A percentile compares a stretch with the other conserved stretches of the same genome.
phyloP scores from a whole-genome alignment of 2,329 filamentous ascomycete species.

The Colletotrichum theobromicola region DNA sequence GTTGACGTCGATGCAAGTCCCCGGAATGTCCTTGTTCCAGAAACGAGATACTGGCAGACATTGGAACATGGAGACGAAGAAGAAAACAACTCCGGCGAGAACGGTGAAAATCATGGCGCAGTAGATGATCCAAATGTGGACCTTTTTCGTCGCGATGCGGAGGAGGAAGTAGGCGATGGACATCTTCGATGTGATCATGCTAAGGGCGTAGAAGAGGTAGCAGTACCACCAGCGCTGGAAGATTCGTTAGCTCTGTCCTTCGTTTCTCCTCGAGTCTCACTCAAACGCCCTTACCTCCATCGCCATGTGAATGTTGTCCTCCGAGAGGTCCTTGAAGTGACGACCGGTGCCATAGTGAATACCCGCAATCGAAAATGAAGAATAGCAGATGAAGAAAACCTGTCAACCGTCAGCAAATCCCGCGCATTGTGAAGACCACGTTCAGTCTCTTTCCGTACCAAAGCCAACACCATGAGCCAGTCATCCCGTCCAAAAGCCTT shows the following conservation, averaged over 20 bases:
- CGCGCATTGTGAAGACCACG: rapidly evolving
- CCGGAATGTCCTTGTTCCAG: conserved; percentile 39
- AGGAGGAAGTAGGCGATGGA: conserved; percentile 49
- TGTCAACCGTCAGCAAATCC: conserved; percentile 7
- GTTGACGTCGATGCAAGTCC: conserved; percentile 42
- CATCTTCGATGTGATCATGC: conserved; percentile 43
- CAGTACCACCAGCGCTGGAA: conserved; percentile 41
- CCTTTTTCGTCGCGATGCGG: conserved; percentile 39
- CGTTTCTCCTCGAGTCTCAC: conserved; percentile 22
- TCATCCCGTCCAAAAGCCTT: conserved; percentile 45
- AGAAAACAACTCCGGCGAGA: conserved; percentile 41
- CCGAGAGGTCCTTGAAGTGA: conserved; percentile 35
- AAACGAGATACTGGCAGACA: conserved; percentile 44
- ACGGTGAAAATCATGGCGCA: conserved; percentile 39
- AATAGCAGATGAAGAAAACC: conserved; percentile 41
- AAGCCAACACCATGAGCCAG: conserved; percentile 41
- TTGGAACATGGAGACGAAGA: conserved; percentile 46
- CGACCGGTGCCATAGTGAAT: conserved; percentile 46
- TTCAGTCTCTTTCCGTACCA: conserved; percentile 25
- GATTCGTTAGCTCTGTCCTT: conserved; percentile 10
- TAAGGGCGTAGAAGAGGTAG: conserved; percentile 39
- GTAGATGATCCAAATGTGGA: conserved; percentile 41
- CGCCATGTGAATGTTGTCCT: conserved; percentile 30
- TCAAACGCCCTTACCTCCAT: conserved; percentile 33
- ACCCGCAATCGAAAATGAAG: conserved; percentile 36